Conservation (phyloP, 768 basidiomycete genomes). For the Coprinopsis cinerea region DNA sequence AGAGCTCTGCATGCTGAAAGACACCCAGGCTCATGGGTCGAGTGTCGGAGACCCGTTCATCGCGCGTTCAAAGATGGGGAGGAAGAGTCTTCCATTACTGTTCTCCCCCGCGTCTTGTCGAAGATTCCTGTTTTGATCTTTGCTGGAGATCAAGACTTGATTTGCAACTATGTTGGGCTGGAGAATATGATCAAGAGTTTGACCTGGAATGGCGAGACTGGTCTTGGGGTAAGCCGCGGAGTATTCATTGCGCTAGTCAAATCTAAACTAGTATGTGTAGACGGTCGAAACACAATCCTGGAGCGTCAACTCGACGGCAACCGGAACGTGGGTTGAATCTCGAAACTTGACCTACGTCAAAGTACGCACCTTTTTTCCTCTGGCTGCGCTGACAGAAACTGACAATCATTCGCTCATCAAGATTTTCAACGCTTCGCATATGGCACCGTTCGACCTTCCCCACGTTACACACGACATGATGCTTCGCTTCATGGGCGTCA, state of each 20-base stretch:
- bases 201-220: slow-evolving; percentile 80
- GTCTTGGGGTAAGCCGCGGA: slow-evolving; percentile 64
- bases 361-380: slow-evolving; percentile 32
- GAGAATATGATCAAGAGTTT: slow-evolving; percentile 80
- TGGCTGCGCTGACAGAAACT: not conserved
- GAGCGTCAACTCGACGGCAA: slow-evolving; percentile 67
- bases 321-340: slow-evolving; percentile 87
- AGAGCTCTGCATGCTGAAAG: slow-evolving; percentile 73
- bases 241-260: slow-evolving; percentile 1
- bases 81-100: slow-evolving; percentile 63
- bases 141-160: slow-evolving; percentile 91
- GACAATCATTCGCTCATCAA: slow-evolving; percentile 23
- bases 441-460: slow-evolving; percentile 88
- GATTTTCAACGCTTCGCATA: slow-evolving; percentile 94
- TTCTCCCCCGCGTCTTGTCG: slow-evolving; percentile 75
- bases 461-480: slow-evolving; percentile 96
- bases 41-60: slow-evolving; percentile 72
- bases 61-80: slow-evolving; percentile 46
- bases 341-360: slow-evolving; percentile 93
- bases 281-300: slow-evolving; percentile 66
- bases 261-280: slow-evolving; percentile 26
- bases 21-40: slow-evolving; percentile 79
- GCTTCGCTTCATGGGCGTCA: slow-evolving; percentile 90
- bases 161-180: slow-evolving; percentile 92
- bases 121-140: slow-evolving; percentile 86